A percentile compares a stretch with the other conserved stretches of the same genome.
phyloP scores from a whole-genome alignment of 148 eudicot species.

The Camellia sinensis region DNA sequence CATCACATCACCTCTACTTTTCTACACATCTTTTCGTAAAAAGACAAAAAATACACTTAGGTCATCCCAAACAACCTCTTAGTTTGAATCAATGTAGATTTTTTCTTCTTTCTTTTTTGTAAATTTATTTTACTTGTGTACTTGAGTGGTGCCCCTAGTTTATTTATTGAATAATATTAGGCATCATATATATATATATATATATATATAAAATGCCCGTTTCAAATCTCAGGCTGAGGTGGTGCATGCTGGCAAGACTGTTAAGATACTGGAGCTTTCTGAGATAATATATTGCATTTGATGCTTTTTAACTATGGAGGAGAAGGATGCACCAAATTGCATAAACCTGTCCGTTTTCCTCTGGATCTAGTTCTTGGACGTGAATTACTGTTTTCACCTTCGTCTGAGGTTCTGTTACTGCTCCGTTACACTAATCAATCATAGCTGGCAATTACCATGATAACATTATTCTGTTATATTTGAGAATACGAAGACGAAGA shows the following conservation, averaged over 20 bases:
- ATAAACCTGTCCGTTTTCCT: constrained; percentile 70
- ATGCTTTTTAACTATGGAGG: constrained; percentile 85
- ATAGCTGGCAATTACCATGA: not conserved
- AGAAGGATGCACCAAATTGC: constrained; percentile 81
- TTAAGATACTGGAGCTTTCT: constrained; percentile 63
- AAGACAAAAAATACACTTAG: too few relatives aligned
- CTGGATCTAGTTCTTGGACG: constrained; percentile 65
- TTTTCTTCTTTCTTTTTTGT: too few relatives aligned
- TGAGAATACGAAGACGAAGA: too few relatives aligned
- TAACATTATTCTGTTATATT: not conserved
- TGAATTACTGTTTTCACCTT: constrained; percentile 61
- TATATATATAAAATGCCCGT: too few relatives aligned
- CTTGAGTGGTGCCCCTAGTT: too few relatives aligned
- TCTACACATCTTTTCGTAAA: too few relatives aligned
- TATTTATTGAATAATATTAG: too few relatives aligned
- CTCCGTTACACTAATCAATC: not conserved
- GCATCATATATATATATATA: too few relatives aligned
- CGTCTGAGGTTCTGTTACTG: constrained; percentile 44
- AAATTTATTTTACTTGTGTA: too few relatives aligned
- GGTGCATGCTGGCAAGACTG: constrained; percentile 75
- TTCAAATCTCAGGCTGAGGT: constrained; percentile 53
- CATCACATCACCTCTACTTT: too few relatives aligned
- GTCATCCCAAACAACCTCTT: too few relatives aligned
- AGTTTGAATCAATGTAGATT: too few relatives aligned
- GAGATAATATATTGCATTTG: constrained; percentile 73